Evolutionary conservation across 2,329 filamentous ascomycete species (phyloP), one percentile per base, ranked within the genome.

Genomic region (Calonectria multiphialidica): DNA sequence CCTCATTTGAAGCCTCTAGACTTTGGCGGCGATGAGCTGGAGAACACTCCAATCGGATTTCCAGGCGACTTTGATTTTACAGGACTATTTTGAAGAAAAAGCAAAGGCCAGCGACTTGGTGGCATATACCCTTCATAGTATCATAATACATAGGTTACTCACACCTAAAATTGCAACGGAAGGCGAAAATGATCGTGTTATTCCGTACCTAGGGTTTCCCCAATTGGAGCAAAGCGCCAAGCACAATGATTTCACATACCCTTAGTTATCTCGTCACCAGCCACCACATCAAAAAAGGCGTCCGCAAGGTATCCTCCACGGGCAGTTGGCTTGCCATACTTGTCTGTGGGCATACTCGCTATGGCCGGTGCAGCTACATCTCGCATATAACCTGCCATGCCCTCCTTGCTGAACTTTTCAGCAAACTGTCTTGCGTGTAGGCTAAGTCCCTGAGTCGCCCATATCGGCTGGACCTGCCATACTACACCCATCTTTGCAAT

Each of bases 401-500:
- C 57, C 7, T 62, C 57, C 28, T 45, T 45, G 16, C 23, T n/a
- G 15, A 44, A 62, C 40, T 44, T 62, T 62, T 45, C 40, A 7
- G 57, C 23, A 45, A 62, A 62, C 57, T 62, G 37, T 5, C 40
- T 45, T 8, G 40, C 40, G 4, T 44, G 37, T 16, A 44, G 12
- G 13, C 40, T 62, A 7, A 62, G 57, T n/a, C 57, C 57, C 18
- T 62, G 57, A 7, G 40, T 44, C 1, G 57, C 57, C 37, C 37
- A 62, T 13, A 44, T 45, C 16, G 57, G 57, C 23, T 62, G 57
- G 33, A 62, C 40, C 57, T 62, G 57, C 57, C 57, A 62, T 44
- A 62, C 57, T 5, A 62, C 40, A 21, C 57, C 57, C 37, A 62
- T 44, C 15, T 62, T 62, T 0, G 57, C 37, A 62, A 62, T 44